Base-by-base conservation (phyloP, 2,329 filamentous ascomycete genomes). In the Fusarium sp. region DNA sequence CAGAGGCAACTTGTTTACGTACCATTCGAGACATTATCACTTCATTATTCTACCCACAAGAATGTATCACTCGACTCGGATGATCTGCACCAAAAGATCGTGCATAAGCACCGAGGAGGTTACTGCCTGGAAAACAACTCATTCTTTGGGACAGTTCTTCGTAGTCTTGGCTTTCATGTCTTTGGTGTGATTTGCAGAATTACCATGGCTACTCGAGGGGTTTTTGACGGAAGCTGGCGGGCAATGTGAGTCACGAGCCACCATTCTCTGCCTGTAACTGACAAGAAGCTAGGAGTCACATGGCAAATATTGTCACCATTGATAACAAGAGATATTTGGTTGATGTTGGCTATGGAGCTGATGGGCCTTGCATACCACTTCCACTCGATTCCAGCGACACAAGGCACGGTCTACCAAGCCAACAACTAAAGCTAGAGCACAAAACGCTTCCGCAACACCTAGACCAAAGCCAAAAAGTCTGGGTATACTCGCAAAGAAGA, bases 171-270 rank as follows among this genome's bases (percentile, higher is more conserved):
- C 11, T 54, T 54, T 33, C 51, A 25, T 4, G 51, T 38, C 4
- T 16, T 38, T 13, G 51, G 51, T 1, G 33, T 54, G 5, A 38
- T 38, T 27, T 54, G 51, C 9, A 54, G 51, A 54, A 54, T 54
- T 14, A 54, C 51, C 5, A 54, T 54, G 51, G 51, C 51, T 27
- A 54, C 51, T 16, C 33, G 51, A n/a, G 51, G 51, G n/a, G 31
- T 54, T 25, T 36, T 33, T 36, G 51, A 54, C 2, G 51, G 51
- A 27, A 54, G 51, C 14, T 54, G 51, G 51, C 5, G 51, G 11
- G 51, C 51, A 16, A 54, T 54, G 51, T 54, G 13, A 38, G 51
- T n/a, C 49, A 51, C 0, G 4, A 8, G n/a, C 13, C 13, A 20
- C 13, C 0, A 34, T 20, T 14, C 29, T 23, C 5, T 7, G 2